A percentile compares a stretch with the other conserved stretches of the same genome.
Conservation (phyloP, 371 early-diverging fungal species). For the Syncephalastrum racemosum region DNA sequence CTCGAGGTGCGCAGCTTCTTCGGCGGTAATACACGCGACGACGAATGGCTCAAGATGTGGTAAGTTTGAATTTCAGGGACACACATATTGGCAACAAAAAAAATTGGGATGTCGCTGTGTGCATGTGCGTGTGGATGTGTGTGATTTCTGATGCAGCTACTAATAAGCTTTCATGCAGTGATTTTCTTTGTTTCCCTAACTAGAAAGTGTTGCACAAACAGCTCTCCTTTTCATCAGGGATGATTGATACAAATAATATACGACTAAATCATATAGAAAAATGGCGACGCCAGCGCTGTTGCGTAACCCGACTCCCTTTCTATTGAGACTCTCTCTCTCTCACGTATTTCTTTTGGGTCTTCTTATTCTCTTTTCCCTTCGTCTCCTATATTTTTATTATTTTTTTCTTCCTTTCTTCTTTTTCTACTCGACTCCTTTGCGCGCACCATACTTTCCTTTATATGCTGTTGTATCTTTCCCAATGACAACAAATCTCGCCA, state of each 20-base stretch:
- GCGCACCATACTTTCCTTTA: slow-evolving; percentile 2
- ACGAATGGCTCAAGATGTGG: slow-evolving; percentile 51
- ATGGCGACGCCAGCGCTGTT: too few relatives aligned
- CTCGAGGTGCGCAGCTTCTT: slow-evolving; percentile 75
- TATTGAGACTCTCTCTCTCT: slow-evolving; percentile 5
- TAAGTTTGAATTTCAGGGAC: slow-evolving; percentile 19
- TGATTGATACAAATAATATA: too few relatives aligned
- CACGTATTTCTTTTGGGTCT: not conserved
- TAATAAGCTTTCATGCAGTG: slow-evolving; percentile 6
- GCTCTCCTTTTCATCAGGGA: too few relatives aligned
- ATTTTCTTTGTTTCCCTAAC: slow-evolving; percentile 17
- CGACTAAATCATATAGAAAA: too few relatives aligned
- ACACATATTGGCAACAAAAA: not conserved
- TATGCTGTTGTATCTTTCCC: slow-evolving; percentile 6
- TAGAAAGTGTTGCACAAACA: not conserved
- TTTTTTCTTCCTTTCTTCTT: slow-evolving; percentile 2
- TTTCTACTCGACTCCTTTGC: slow-evolving; percentile 3
- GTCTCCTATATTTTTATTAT: slow-evolving; percentile 2
- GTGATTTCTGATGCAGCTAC: too few relatives aligned
- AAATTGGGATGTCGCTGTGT: not conserved
- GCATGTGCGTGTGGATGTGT: not conserved
- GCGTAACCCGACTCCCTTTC: slow-evolving; percentile 1
- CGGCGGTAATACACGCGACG: slow-evolving; percentile 37
- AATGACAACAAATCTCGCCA: slow-evolving; percentile 11
- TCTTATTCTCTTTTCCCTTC: slow-evolving; percentile 9